phyloP scores from a whole-genome alignment of 768 basidiomycete genomes.

The Trametes meyenii region DNA sequence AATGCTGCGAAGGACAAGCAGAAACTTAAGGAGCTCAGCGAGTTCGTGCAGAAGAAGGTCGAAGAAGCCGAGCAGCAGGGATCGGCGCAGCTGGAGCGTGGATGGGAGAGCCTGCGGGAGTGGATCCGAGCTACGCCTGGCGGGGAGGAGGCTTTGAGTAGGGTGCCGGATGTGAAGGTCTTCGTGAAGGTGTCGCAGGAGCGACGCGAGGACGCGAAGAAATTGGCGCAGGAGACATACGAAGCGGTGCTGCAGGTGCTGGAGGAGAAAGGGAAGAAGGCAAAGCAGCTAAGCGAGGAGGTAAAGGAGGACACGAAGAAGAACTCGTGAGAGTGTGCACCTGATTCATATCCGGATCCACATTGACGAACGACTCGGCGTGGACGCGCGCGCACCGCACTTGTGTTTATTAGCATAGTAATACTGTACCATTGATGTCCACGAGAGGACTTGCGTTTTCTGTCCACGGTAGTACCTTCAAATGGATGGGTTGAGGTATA shows the following conservation, averaged over 20 bases:
- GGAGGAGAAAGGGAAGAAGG: slow-evolving; percentile 36
- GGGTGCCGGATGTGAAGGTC: slow-evolving; percentile 31
- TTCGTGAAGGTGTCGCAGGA: slow-evolving; percentile 30
- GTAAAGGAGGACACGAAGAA: slow-evolving; percentile 30
- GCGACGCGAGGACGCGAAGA: slow-evolving; percentile 34
- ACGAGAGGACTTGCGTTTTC: too few species aligned
- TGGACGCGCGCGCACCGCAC: not conserved
- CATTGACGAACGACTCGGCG: too few species aligned
- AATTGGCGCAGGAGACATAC: slow-evolving; percentile 37
- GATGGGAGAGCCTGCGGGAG: slow-evolving; percentile 32
- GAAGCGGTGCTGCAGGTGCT: slow-evolving; percentile 33
- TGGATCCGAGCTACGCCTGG: slow-evolving; percentile 34
- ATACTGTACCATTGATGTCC: too few species aligned
- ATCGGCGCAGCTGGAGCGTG: slow-evolving; percentile 11
- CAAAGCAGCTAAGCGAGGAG: slow-evolving; percentile 31
- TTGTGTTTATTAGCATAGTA: too few species aligned
- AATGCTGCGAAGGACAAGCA: slow-evolving; percentile 30
- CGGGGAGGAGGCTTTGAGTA: slow-evolving; percentile 33
- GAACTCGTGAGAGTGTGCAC: not conserved
- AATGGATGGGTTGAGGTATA: too few species aligned
- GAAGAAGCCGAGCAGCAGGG: slow-evolving; percentile 29
- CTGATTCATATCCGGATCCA: not conserved
- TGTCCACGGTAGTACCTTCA: too few species aligned
- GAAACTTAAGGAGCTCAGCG: slow-evolving; percentile 33
- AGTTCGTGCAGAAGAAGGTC: slow-evolving; percentile 33